phyloP scores from a whole-genome alignment of 305 asterid species.

The Fraxinus greggii region DNA sequence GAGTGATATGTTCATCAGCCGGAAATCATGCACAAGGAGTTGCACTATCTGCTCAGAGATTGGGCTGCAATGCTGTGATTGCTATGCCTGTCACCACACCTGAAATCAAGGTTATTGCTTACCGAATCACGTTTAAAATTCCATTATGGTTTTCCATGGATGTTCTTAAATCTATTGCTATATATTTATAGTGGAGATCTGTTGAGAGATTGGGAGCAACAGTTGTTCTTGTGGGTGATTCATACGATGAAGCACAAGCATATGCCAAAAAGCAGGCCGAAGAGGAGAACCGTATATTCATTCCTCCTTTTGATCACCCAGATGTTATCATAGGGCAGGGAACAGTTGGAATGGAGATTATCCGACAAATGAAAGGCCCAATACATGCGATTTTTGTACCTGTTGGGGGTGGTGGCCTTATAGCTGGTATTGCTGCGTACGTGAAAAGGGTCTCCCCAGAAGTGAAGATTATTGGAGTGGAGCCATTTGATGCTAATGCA shows the following conservation, averaged over 20 bases:
- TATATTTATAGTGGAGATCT: conserved; percentile 64
- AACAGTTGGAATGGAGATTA: conserved; percentile 91
- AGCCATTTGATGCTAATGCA: conserved; percentile 92
- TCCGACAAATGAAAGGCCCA: conserved; percentile 62
- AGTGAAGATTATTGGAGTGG: conserved; percentile 86
- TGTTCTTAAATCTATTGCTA: conserved; percentile 20
- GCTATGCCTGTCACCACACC: conserved; percentile 92
- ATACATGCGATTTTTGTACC: conserved; percentile 87
- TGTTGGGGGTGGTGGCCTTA: conserved; percentile 92
- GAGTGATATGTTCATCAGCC: conserved; percentile 93
- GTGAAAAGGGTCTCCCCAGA: conserved; percentile 83
- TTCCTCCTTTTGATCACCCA: conserved; percentile 95
- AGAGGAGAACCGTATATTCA: conserved; percentile 73
- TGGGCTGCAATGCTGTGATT: conserved; percentile 81
- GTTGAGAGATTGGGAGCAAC: conserved; percentile 83
- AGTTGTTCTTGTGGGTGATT: conserved; percentile 79
- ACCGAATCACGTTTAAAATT: neutral
- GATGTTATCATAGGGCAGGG: conserved; percentile 89
- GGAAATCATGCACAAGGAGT: conserved; percentile 98
- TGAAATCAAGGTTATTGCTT: conserved; percentile 66
- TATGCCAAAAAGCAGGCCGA: conserved; percentile 73
- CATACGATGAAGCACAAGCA: conserved; percentile 89
- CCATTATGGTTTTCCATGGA: conserved; percentile 4
- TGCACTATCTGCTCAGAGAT: conserved; percentile 72
- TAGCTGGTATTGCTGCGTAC: conserved; percentile 92